These are phyloP conservation scores for Pseudogymnoascus sp. DNA, from an alignment of 2,329 filamentous ascomycete species.

Conservation along the genomic window DNA sequence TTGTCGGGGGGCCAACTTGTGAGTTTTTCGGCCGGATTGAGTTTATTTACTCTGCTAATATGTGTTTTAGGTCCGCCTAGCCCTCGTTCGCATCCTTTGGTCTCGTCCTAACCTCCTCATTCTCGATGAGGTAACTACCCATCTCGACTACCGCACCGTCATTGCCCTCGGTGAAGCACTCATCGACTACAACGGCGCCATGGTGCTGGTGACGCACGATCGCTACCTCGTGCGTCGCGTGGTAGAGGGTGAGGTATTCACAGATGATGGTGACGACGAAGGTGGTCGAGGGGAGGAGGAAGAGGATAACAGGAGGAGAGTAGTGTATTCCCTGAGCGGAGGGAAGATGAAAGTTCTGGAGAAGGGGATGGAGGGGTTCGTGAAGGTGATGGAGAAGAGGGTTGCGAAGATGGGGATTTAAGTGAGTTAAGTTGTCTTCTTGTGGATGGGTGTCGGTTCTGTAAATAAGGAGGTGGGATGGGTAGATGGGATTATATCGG, in stretches of 20 bases:
- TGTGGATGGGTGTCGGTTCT: background rate
- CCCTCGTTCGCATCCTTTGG: slow-evolving; percentile 89
- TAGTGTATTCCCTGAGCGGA: slow-evolving; percentile 51
- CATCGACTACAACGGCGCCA: slow-evolving; percentile 60
- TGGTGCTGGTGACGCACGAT: slow-evolving; percentile 73
- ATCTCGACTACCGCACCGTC: slow-evolving; percentile 76
- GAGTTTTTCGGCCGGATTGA: background rate
- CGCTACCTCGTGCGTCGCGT: slow-evolving; percentile 70
- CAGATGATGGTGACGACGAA: slow-evolving; percentile 33
- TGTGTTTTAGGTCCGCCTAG: slow-evolving; percentile 51
- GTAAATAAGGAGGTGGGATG: background rate
- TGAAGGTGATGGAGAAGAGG: slow-evolving; percentile 51
- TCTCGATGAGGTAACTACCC: slow-evolving; percentile 92
- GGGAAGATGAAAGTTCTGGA: slow-evolving; percentile 48
- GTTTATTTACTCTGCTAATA: slow-evolving; percentile 21
- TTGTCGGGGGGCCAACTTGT: slow-evolving; percentile 75
- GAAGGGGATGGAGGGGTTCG: slow-evolving; percentile 57
- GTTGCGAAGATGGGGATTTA: slow-evolving; percentile 36
- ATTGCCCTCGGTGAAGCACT: slow-evolving; percentile 60
- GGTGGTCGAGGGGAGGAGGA: slow-evolving; percentile 38
- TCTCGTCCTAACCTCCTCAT: slow-evolving; percentile 96
- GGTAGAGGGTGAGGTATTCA: slow-evolving; percentile 50
- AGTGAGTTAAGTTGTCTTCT: no score
- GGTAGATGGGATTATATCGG: background rate
- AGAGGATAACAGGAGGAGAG: slow-evolving; percentile 40